Conservation (phyloP, 2,329 filamentous ascomycete species). For the Hymenoscyphus repandus region DNA sequence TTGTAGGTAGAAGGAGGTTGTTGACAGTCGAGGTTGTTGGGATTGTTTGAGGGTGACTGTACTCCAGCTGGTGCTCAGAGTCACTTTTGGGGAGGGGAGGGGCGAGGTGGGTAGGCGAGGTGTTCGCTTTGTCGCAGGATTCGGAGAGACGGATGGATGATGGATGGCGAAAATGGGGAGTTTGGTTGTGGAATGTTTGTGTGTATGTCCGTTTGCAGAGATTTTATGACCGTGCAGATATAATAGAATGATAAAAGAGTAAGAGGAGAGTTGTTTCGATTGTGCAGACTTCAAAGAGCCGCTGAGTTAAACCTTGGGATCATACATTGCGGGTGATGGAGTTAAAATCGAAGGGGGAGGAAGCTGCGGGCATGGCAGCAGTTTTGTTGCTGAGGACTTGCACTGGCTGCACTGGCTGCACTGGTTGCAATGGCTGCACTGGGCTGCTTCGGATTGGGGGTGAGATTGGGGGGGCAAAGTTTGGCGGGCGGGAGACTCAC, state of each 20-base stretch:
- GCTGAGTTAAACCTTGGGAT: slow-evolving; percentile 24
- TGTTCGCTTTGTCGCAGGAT: slow-evolving; percentile 19
- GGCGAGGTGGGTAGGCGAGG: slow-evolving; percentile 8
- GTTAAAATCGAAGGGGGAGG: slow-evolving; percentile 9
- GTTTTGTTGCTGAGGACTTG: slow-evolving; percentile 15
- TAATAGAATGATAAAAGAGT: too few relatives aligned
- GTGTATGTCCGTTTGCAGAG: neutral
- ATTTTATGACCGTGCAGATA: too few relatives aligned
- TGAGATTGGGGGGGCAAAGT: neutral
- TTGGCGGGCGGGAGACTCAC: too few relatives aligned
- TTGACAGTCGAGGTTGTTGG: neutral
- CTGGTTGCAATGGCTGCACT: neutral
- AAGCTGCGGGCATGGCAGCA: slow-evolving; percentile 18
- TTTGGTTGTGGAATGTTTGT: neutral
- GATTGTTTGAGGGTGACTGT: neutral
- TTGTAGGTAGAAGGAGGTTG: neutral
- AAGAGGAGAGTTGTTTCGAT: slow-evolving; percentile 3
- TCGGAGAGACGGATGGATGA: neutral
- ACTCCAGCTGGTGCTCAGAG: slow-evolving; percentile 3
- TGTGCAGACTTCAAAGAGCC: slow-evolving; percentile 31
- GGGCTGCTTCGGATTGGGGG: slow-evolving; percentile 7
- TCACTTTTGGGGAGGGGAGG: slow-evolving; percentile 5
- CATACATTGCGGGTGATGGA: slow-evolving; percentile 26
- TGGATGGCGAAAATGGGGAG: neutral
- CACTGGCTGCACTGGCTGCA: neutral